Evolutionary conservation across 371 early-diverging fungal species (phyloP).

Genomic region (Mortierella sp.): DNA sequence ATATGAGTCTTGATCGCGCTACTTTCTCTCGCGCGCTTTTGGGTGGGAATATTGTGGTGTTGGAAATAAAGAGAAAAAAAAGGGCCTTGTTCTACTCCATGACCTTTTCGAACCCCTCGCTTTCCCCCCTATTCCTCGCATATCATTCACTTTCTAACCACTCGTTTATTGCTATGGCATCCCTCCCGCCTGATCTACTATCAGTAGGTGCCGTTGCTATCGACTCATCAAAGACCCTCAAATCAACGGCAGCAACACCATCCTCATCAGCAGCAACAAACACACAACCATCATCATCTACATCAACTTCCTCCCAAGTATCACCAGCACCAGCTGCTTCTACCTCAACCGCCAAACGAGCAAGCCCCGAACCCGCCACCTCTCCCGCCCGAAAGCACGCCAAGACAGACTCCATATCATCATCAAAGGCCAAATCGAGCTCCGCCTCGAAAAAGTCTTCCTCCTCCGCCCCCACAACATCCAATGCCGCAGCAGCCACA

Average conservation of each 20-base stretch:
- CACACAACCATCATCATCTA: background rate
- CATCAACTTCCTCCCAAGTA: conserved; percentile 10
- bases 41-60: conserved; percentile 10
- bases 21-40: background rate
- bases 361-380: conserved; percentile 40
- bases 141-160: conserved; percentile 12
- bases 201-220: background rate
- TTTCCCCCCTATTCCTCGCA: background rate
- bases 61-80: background rate
- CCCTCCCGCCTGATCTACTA: background rate
- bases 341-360: conserved; percentile 17
- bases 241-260: background rate
- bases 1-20: conserved; percentile 6
- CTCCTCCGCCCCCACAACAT: conserved; percentile 15
- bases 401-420: conserved; percentile 41
- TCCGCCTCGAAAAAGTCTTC: conserved; percentile 36
- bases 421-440: conserved; percentile 32
- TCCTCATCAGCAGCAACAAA: background rate
- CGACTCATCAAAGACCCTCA: background rate
- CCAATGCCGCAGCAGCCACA: background rate
- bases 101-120: background rate
- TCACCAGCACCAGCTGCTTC: conserved; percentile 16
- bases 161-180: background rate
- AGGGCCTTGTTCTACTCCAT: background rate
- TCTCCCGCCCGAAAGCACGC: conserved; percentile 34